Evolutionary conservation across 2,329 filamentous ascomycete species (phyloP).

Genomic region (Phaeophleospora eucalypticola): DNA sequence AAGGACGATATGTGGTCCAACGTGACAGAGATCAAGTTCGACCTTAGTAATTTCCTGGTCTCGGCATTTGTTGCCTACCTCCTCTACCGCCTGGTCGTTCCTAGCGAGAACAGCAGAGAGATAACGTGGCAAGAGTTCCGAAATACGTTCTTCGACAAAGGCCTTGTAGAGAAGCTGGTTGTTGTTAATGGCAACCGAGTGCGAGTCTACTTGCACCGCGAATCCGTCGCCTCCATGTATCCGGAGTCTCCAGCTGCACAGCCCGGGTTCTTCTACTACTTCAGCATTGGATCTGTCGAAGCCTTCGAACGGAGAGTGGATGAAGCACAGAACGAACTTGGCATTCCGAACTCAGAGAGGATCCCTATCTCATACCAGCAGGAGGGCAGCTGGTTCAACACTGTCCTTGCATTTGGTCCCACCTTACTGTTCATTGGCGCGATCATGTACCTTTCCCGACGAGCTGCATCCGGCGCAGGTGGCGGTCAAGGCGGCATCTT

Average conservation of each 20-base stretch:
- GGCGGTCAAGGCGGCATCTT: conserved; percentile 75
- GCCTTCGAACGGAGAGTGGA: conserved; percentile 87
- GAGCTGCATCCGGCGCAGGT: conserved; percentile 62
- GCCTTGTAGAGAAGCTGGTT: conserved; percentile 85
- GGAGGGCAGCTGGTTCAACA: conserved; percentile 69
- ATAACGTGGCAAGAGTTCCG: conserved; percentile 98
- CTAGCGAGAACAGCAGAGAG: conserved; percentile 64
- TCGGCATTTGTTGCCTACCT: conserved; percentile 60
- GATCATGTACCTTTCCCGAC: conserved; percentile 72
- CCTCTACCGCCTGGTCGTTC: conserved; percentile 61
- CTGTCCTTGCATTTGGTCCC: conserved; percentile 76
- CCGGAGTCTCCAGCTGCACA: conserved; percentile 68
- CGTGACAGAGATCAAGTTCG: conserved; percentile 49
- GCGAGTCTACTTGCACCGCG: conserved; percentile 72
- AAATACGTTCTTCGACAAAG: conserved; percentile 91
- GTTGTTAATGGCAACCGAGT: conserved; percentile 75
- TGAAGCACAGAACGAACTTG: conserved; percentile 79
- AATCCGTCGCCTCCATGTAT: conserved; percentile 67
- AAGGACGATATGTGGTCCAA: conserved; percentile 35
- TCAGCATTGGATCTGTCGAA: conserved; percentile 92
- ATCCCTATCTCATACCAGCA: conserved; percentile 87
- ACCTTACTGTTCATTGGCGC: conserved; percentile 81
- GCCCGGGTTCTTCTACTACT: conserved; percentile 77
- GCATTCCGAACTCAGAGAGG: conserved; percentile 79
- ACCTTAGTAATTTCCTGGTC: conserved; percentile 54